Evolutionary conservation across 2,329 filamentous ascomycete genomes (phyloP), one percentile per base, ranked within the genome.

Genomic region (Talaromyces sp.): DNA sequence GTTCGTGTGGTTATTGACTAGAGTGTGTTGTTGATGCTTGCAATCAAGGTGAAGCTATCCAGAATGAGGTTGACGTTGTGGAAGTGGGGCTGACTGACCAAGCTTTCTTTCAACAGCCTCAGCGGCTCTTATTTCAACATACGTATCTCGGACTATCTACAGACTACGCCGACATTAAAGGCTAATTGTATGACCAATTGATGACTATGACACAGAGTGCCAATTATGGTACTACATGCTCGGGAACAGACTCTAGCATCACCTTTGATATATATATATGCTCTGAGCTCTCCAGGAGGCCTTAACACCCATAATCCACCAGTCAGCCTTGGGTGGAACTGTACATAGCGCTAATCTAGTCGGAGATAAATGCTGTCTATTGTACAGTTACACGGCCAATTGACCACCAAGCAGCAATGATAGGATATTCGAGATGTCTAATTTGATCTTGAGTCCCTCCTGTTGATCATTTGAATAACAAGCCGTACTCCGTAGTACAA

Each of bases 91-190:
- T 15, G 25, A 15, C 47, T 15, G 25, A 15, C 25, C 25, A 51
- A 51, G 47, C 47, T 51, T 51, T 53, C 49, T 53, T 31, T 53
- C 15, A 53, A 53, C 22, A n/a, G 27, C 49, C 49, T 53, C 49
- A 31, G 27, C 27, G 49, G 49, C 49, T 53, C 49, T 53, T 53
- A 29, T 31, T 29, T 53, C 17, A 1, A 53, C 27, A 17, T 15
- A n/a, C n/a, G n/a, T n/a, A n/a, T n/a, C n/a, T n/a, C n/a, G n/a
- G n/a, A n/a, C n/a, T n/a, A 7, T 1, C 47, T 1, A 27, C 25
- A 19, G 3, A 15, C 4, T 8, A 51, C 19, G n/a, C 11, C 43
- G 19, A 38, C 36, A 15, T 10, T 36, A 36, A 36, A 11, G 8
- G 36, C n/a, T n/a, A n/a, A 38, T 38, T 11, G 11, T 4, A 38